Conservation (phyloP, 2,329 filamentous ascomycete species). For the Claviceps pazoutovae region DNA sequence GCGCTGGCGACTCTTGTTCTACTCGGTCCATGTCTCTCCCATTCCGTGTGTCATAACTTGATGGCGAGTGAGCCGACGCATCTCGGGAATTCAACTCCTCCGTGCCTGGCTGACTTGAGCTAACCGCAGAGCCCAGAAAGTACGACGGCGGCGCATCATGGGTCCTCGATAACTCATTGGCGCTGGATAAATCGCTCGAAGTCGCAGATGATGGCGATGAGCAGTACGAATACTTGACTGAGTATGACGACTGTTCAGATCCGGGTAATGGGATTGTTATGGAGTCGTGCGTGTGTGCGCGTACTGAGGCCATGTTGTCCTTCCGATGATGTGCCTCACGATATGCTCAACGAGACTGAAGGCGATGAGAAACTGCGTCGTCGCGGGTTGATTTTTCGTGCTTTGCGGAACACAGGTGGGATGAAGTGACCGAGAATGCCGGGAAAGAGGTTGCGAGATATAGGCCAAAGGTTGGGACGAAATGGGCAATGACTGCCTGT, state of each 20-base stretch:
- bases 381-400: no score
- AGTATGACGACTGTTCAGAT: background rate
- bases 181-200: slow-evolving; percentile 2
- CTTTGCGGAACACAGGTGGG: no score
- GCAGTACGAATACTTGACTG: background rate
- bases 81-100: background rate
- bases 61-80: no score
- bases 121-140: background rate
- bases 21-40: no score
- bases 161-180: slow-evolving; percentile 1
- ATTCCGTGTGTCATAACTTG: no score
- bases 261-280: background rate
- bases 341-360: no score
- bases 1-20: background rate
- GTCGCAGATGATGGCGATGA: slow-evolving; percentile 1
- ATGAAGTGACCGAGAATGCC: no score
- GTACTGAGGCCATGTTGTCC: background rate
- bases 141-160: background rate
- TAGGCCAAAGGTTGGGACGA: no score
- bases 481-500: no score
- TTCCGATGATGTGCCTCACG: no score
- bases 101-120: background rate
- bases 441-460: no score
- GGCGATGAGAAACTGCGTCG: no score
- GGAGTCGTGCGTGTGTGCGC: background rate